Evolutionary conservation across 2,329 filamentous ascomycete species (phyloP).

Genomic region (Stemphylium lycopersici): DNA sequence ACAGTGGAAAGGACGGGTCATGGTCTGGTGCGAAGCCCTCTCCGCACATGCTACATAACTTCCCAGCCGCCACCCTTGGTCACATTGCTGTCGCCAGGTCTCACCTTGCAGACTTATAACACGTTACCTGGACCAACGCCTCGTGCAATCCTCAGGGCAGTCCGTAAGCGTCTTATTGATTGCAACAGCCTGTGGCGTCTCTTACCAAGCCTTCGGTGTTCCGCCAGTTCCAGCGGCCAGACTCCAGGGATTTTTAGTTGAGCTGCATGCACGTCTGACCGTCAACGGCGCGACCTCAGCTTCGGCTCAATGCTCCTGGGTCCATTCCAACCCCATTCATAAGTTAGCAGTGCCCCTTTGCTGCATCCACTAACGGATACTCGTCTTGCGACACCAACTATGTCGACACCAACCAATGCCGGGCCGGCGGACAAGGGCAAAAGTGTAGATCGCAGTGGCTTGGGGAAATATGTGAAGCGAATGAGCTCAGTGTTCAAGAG

Average conservation of each 20-base stretch:
- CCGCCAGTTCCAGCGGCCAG: slow-evolving; percentile 38
- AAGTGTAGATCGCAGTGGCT: slow-evolving; percentile 36
- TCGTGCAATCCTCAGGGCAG: slow-evolving; percentile 12
- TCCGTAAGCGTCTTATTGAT: slow-evolving; percentile 20
- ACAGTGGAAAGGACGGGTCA: slow-evolving; percentile 31
- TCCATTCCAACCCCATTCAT: slow-evolving; percentile 4
- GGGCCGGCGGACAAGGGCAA: slow-evolving; percentile 26
- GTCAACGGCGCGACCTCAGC: slow-evolving; percentile 13
- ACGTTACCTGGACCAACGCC: slow-evolving; percentile 5
- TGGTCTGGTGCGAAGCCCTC: slow-evolving; percentile 18
- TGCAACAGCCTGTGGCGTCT: background rate
- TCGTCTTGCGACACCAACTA: slow-evolving; percentile 13
- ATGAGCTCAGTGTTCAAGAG: slow-evolving; percentile 49
- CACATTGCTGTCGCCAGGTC: slow-evolving; percentile 17
- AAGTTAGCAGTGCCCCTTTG: slow-evolving; percentile 1
- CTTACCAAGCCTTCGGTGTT: slow-evolving; percentile 20
- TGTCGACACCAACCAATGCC: slow-evolving; percentile 34
- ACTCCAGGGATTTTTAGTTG: slow-evolving; percentile 27
- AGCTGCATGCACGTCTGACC: slow-evolving; percentile 35
- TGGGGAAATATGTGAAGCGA: slow-evolving; percentile 50
- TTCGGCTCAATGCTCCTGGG: slow-evolving; percentile 3
- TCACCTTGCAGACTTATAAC: slow-evolving; percentile 10
- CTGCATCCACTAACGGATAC: background rate
- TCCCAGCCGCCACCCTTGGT: slow-evolving; percentile 15
- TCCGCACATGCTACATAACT: slow-evolving; percentile 29